Percentiles rank a stretch among this genome's conserved stretches.
phyloP scores from a whole-genome alignment of 331 rosid genomes.

The Acacia concinna region DNA sequence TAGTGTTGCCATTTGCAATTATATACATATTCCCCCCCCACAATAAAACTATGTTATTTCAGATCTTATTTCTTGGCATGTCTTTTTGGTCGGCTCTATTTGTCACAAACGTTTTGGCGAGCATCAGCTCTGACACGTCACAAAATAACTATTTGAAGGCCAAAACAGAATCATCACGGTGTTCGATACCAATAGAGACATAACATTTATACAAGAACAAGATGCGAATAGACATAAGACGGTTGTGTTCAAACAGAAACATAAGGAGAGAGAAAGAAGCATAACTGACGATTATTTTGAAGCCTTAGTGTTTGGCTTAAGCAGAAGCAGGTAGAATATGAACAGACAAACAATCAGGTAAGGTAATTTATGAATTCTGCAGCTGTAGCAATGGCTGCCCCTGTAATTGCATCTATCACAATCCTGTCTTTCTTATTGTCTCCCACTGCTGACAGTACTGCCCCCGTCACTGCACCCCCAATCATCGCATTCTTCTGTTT shows the following conservation, averaged over 20 bases:
- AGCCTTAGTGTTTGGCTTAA: background rate
- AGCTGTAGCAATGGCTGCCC: conserved; percentile 93
- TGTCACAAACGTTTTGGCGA: background rate
- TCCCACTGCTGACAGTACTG: conserved; percentile 61
- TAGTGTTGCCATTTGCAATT: background rate
- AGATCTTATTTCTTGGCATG: background rate
- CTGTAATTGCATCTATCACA: conserved; percentile 71
- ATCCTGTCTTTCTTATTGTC: conserved; percentile 49
- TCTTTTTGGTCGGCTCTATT: background rate
- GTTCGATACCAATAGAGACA: background rate
- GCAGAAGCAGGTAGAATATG: background rate
- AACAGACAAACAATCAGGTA: conserved; percentile 39
- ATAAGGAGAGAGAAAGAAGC: background rate
- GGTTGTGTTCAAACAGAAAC: background rate
- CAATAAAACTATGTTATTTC: background rate
- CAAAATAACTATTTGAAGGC: background rate
- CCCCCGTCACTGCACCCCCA: conserved; percentile 89
- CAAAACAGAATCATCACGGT: background rate
- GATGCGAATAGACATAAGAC: background rate
- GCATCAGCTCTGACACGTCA: background rate
- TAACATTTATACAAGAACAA: background rate
- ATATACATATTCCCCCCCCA: no score
- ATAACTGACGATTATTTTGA: background rate
- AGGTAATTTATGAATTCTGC: conserved; percentile 80
- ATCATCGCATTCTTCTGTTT: conserved; percentile 89